These are phyloP conservation scores for Sporothrix humicola DNA, from an alignment of 2,329 filamentous ascomycete genomes.

Conservation along the genomic window DNA sequence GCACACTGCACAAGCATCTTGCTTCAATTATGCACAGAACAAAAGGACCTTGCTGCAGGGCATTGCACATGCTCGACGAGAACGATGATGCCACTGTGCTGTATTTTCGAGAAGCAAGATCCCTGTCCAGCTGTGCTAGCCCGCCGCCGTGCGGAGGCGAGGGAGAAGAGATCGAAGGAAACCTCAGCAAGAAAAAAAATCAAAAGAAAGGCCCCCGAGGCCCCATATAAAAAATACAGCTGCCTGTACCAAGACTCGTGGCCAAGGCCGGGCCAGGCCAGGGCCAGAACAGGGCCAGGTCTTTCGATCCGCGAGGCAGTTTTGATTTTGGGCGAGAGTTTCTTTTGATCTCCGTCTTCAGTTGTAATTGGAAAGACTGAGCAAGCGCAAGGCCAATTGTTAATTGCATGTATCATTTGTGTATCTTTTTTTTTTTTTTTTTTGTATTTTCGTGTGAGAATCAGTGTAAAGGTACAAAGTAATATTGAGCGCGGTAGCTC, in stretches of 20 bases:
- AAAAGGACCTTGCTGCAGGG: constrained; percentile 1
- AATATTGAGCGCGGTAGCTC: background rate
- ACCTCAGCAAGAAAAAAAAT: background rate
- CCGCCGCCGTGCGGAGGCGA: background rate
- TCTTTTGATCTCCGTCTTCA: background rate
- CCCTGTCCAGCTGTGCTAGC: constrained; percentile 23
- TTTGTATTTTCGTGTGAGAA: background rate
- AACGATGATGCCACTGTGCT: background rate
- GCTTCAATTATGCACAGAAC: background rate
- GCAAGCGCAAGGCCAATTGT: no score
- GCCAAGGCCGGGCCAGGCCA: background rate
- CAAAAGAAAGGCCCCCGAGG: background rate
- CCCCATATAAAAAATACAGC: constrained; percentile 2
- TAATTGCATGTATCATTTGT: background rate
- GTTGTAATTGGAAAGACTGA: background rate
- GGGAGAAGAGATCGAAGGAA: background rate
- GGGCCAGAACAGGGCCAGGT: constrained; percentile 1
- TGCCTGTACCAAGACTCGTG: background rate
- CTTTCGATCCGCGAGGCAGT: constrained; percentile 3
- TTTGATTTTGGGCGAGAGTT: background rate
- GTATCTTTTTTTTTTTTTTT: background rate
- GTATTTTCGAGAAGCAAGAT: constrained; percentile 1
- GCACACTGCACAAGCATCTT: background rate
- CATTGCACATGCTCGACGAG: constrained; percentile 2
- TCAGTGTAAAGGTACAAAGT: background rate